Base-by-base conservation (phyloP, 768 basidiomycete genomes). In the Serendipita sp. region DNA sequence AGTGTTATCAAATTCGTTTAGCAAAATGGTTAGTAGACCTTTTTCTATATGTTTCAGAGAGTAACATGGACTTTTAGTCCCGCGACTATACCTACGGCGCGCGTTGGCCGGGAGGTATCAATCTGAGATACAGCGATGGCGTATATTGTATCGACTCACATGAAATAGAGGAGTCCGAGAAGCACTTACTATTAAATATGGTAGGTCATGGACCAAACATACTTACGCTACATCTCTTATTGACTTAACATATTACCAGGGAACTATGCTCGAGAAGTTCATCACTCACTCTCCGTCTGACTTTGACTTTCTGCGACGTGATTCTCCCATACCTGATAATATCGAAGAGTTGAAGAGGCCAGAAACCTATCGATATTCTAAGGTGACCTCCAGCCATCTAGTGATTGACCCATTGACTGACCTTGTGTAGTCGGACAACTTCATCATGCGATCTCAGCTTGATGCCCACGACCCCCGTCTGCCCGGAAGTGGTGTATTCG, bases 381-480 rank as follows among this genome's bases (percentile, higher is more conserved):
- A 85, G 78, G 94, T 90, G 45, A 36, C 77, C 70, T 0, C 18
- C n/a, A 31, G 48, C 29, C 23, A 1, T 27, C 11, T 2, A 36
- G 48, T 27, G 11, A 53, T 13, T 23, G 13, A 18, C 3, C 13
- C 27, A 23, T 23, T 58, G 64, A 65, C 66, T 50, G 6, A 58
- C 45, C 11, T 27, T 46, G 63, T 15, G 18, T 64, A 79, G 80
- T 75, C 74, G 4, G 67, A 73, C 3, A 71, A 71, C 13, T 85
- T 96, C 66, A 76, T 97, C 29, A 92, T 97, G 87, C 88, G 95
- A 13, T 95, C 94, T 0, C 95, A 99, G 72, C 80, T 99, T 3
- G 95, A 99, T 70, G 91, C 93, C 68, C 75, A 83, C 0, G 89
- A 97, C 69, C 68, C 74, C 11, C 80, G 88, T 46, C 75, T 98